Conservation (phyloP, 2,329 filamentous ascomycete genomes). For the Ilyonectria destructans region DNA sequence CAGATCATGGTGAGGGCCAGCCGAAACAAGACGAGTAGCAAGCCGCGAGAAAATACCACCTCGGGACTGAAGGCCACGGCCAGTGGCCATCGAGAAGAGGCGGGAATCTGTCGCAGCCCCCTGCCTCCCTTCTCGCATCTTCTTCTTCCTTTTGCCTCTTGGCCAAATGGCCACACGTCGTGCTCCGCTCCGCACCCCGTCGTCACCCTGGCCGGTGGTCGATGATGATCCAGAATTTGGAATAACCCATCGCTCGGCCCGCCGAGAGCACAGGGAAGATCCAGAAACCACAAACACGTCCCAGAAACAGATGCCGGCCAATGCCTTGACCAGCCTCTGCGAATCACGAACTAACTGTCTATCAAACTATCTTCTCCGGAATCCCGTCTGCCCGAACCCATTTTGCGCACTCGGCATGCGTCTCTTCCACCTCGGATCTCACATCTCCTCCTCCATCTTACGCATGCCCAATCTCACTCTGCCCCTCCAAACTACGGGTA, state of each 20-base stretch:
- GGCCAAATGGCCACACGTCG: neutral
- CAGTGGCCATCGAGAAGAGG: neutral
- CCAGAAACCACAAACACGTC: neutral
- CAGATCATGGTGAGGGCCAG: constrained; percentile 28
- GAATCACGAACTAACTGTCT: neutral
- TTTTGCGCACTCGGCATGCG: constrained; percentile 5
- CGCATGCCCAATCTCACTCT: neutral
- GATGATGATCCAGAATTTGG: constrained; percentile 6
- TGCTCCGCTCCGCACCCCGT: neutral
- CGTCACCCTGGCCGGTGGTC: neutral
- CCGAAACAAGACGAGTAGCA: constrained; percentile 31
- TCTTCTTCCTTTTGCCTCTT: neutral
- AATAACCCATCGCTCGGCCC: neutral
- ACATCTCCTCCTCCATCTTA: constrained; percentile 6
- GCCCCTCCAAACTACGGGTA: neutral
- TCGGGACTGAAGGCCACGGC: neutral
- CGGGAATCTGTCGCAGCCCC: neutral
- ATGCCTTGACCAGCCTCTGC: neutral
- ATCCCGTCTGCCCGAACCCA: neutral
- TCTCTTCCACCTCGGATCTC: neutral
- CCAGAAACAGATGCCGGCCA: neutral
- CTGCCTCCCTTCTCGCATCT: neutral
- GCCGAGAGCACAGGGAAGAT: neutral
- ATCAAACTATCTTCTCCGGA: neutral
- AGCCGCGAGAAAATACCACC: constrained; percentile 13